Conservation (phyloP, 2,329 filamentous ascomycete species). For the Trichoderma harzianum region DNA sequence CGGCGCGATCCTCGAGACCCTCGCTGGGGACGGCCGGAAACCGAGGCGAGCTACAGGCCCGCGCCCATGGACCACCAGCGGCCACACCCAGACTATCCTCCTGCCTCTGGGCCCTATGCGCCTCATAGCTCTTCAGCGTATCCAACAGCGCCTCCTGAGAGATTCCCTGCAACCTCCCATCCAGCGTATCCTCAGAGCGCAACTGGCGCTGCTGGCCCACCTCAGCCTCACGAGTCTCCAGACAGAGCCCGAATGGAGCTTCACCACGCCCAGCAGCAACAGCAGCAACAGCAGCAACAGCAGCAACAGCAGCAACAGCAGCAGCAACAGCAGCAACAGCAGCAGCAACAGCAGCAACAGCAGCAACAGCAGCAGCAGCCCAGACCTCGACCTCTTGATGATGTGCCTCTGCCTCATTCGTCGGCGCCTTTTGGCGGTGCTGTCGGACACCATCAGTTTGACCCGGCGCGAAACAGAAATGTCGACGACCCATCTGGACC, state of each 20-base stretch:
- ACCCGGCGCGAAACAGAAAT: constrained; percentile 35
- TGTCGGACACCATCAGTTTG: constrained; percentile 38
- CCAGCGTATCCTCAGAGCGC: constrained; percentile 30
- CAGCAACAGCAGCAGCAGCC: constrained; percentile 36
- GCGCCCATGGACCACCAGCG: constrained; percentile 39
- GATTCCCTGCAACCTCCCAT: constrained; percentile 34
- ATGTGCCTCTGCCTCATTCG: constrained; percentile 45
- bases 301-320: constrained; percentile 33
- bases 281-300: constrained; percentile 27
- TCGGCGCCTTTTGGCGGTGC: constrained; percentile 47
- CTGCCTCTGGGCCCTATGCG: constrained; percentile 38
- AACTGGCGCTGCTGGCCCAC: constrained; percentile 22
- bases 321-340: constrained; percentile 33
- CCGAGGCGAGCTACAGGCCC: constrained; percentile 34
- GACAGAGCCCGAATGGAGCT: constrained; percentile 46
- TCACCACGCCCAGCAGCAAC: constrained; percentile 31
- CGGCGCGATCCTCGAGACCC: constrained; percentile 32
- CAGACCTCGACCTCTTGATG: constrained; percentile 43
- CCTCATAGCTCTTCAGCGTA: constrained; percentile 31
- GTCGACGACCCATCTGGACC: constrained; percentile 56
- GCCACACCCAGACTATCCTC: constrained; percentile 47
- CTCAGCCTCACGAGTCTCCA: constrained; percentile 46
- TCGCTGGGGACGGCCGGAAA: constrained; percentile 33
- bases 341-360: constrained; percentile 32
- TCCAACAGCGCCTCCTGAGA: constrained; percentile 31